A percentile compares a stretch with the other conserved stretches of the same genome.
Evolutionary conservation across 805 yeast genomes (phyloP).

Genomic region (Yarrowia deformans): DNA sequence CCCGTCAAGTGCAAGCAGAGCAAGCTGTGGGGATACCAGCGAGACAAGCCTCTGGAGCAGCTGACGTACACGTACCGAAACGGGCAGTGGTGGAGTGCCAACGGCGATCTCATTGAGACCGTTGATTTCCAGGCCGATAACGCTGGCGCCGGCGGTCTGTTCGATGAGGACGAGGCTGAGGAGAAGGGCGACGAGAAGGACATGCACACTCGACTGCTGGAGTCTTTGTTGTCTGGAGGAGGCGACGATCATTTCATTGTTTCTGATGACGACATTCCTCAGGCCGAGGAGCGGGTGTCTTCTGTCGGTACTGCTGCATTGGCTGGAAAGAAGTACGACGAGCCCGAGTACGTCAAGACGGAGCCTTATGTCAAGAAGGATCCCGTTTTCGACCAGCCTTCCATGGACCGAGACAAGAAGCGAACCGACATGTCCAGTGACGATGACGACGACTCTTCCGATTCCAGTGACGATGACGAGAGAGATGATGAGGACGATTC

Average conservation of each 20-base stretch:
- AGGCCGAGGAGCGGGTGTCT: conserved; percentile 4
- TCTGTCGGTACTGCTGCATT: not conserved
- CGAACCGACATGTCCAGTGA: conserved; percentile 20
- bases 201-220: conserved; percentile 58
- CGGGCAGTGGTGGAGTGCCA: conserved; percentile 81
- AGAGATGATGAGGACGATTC: conserved; percentile 1
- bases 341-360: conserved; percentile 17
- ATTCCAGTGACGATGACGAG: conserved; percentile 5
- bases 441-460: conserved; percentile 2
- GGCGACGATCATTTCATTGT: not conserved
- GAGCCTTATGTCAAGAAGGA: conserved; percentile 9
- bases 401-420: conserved; percentile 17
- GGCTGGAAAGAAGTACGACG: not conserved
- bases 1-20: conserved; percentile 69
- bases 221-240: conserved; percentile 52
- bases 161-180: conserved; percentile 47
- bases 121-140: conserved; percentile 44
- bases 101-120: conserved; percentile 78
- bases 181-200: conserved; percentile 52
- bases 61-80: conserved; percentile 67
- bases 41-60: conserved; percentile 65
- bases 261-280: conserved; percentile 22
- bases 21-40: conserved; percentile 91
- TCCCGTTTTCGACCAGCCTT: conserved; percentile 8
- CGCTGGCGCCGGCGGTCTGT: conserved; percentile 7